phyloP scores from a whole-genome alignment of 495 filamentous ascomycete genomes.

The Xylona heveae region DNA sequence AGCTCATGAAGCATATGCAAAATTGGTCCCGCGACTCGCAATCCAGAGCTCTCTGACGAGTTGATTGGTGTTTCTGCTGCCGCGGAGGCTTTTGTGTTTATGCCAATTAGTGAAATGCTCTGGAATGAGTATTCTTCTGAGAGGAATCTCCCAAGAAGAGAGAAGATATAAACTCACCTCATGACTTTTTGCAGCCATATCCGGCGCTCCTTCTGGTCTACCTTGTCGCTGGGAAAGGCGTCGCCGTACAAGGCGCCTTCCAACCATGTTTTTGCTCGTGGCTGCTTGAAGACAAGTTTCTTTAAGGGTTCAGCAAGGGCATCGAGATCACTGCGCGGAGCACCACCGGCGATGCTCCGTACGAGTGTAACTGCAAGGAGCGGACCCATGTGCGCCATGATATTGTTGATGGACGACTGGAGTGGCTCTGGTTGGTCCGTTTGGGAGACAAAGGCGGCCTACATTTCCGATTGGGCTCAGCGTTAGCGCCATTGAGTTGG shows the following conservation, averaged over 20 bases:
- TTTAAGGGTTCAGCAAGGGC: constrained; percentile 57
- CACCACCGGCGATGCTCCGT: constrained; percentile 51
- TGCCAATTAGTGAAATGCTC: not conserved
- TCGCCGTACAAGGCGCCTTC: constrained; percentile 28
- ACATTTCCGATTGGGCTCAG: constrained; percentile 11
- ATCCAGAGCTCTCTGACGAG: constrained; percentile 49
- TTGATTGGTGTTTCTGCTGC: constrained; percentile 32
- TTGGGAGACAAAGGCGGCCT: constrained; percentile 26
- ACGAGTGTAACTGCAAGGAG: constrained; percentile 35
- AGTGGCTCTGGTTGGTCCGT: constrained; percentile 19
- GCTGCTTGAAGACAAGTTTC: constrained; percentile 45
- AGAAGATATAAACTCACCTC: constrained; percentile 1
- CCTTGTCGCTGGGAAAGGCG: constrained; percentile 37
- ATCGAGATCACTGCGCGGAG: constrained; percentile 57
- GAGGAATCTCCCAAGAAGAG: not conserved
- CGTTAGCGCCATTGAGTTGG: constrained; percentile 7
- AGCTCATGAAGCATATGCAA: constrained; percentile 33
- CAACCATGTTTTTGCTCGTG: constrained; percentile 38
- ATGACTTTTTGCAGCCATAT: constrained; percentile 5
- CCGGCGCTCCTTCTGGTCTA: constrained; percentile 34
- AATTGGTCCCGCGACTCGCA: constrained; percentile 42
- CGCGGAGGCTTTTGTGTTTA: constrained; percentile 26
- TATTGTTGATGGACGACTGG: constrained; percentile 24
- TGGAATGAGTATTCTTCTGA: not conserved
- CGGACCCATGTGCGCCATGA: constrained; percentile 36